Evolutionary conservation across 164 flowering plant genomes (phyloP).

Genomic region (Chimonanthus praecox): DNA sequence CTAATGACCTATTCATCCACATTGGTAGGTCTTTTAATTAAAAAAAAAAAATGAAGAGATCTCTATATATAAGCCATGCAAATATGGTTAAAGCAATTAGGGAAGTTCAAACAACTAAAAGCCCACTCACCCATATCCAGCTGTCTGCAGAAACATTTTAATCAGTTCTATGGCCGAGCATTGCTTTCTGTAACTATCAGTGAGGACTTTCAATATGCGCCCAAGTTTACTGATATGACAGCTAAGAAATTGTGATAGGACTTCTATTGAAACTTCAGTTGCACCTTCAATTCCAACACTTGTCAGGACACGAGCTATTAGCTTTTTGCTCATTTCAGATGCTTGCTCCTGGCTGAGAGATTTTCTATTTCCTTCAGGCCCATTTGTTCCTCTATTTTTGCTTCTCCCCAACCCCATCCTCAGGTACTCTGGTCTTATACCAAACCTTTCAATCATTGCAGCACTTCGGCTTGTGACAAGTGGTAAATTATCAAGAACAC

Average conservation of each 20-base stretch:
- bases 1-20: too few species aligned
- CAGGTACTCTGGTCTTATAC: slow-evolving; percentile 69
- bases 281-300: slow-evolving; percentile 74
- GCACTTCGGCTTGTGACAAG: slow-evolving; percentile 51
- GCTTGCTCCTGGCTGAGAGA: slow-evolving; percentile 75
- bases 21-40: too few species aligned
- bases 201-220: slow-evolving; percentile 62
- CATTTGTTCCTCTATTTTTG: slow-evolving; percentile 49
- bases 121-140: slow-evolving; percentile 54
- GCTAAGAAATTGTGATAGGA: slow-evolving; percentile 64
- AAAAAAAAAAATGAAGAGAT: neutral
- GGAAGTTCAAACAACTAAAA: slow-evolving; percentile 5
- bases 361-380: slow-evolving; percentile 36
- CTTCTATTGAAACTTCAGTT: slow-evolving; percentile 65
- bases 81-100: neutral
- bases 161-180: slow-evolving; percentile 81
- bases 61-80: neutral
- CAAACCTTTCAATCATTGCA: slow-evolving; percentile 91
- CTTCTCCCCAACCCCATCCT: slow-evolving; percentile 52
- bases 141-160: slow-evolving; percentile 82
- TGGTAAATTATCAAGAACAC: slow-evolving; percentile 84
- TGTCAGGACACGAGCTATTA: slow-evolving; percentile 50
- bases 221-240: slow-evolving; percentile 79
- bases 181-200: slow-evolving; percentile 88
- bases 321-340: slow-evolving; percentile 54